Base-by-base conservation (phyloP, 441 rosid species). In the Mallotus japonicus region DNA sequence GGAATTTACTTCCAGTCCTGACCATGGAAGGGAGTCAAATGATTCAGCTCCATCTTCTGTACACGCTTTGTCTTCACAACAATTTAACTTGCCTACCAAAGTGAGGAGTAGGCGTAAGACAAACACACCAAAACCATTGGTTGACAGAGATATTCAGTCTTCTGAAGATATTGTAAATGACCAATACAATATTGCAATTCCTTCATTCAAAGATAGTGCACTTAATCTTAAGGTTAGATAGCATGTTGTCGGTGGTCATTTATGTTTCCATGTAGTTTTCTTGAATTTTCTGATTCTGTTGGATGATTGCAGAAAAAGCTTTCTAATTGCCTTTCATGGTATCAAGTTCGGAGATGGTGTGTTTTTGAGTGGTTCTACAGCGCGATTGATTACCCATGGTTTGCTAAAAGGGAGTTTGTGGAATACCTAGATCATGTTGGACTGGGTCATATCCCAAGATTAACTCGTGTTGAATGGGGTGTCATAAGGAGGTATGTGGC, bases 331-430 rank as follows among this genome's bases (percentile, higher is more conserved):
- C 83, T 96, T 73, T 89, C 98, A 63, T 78, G 83, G 66, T 75
- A 81, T 72, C 79, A 85, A 77, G 89, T 85, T 7, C 88, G 92
- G 81, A 87, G 88, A 83, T 89, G 98, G 97, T 96, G 97, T 82
- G 78, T 78, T 66, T 94, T 81, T 80, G 99, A 96, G 79, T 96
- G 98, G 97, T 96, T 96, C 85, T 90, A 92, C 70, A 88, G 98
- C 83, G 97, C 97, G 62, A 90, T 94, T 70, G 99, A 96, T 77
- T 92, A 92, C 75, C 97, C 98, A 14, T 96, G 99, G 99, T 96
- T 96, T 88, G 94, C 97, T 56, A 96, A 89, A 80, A 89, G 83
- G 85, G 99, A 94, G 89, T 96, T 96, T 78, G 86, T 82, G 75
- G 98, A 92, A 78, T 96, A 92, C 79, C 82, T 96, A 67, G 87